These are phyloP conservation scores for Spongiforma sp. DNA, from an alignment of 1,284 basidiomycete genomes.

Conservation along the genomic window DNA sequence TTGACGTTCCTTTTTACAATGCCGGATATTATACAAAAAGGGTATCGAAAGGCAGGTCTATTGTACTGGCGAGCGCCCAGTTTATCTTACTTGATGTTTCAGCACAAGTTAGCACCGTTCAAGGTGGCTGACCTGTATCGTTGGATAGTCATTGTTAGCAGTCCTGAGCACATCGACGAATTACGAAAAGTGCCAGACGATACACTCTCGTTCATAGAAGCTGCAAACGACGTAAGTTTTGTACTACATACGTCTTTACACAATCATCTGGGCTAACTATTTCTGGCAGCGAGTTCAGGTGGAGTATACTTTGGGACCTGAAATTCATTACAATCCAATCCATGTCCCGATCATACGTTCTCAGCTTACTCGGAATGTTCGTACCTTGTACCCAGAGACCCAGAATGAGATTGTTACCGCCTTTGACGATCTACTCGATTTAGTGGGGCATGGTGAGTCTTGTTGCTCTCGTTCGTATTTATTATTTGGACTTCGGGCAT, in stretches of 20 bases:
- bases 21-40: too few relatives aligned
- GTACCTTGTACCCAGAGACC: slow-evolving; percentile 29
- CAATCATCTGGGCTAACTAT: background rate
- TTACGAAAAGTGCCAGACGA: background rate
- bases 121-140: too few relatives aligned
- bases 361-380: slow-evolving; percentile 39
- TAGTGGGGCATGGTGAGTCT: slow-evolving; percentile 18
- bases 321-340: slow-evolving; percentile 33
- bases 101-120: too few relatives aligned
- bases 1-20: too few relatives aligned
- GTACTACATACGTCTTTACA: too few relatives aligned
- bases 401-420: slow-evolving; percentile 38
- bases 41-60: too few relatives aligned
- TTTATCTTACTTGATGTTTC: too few relatives aligned
- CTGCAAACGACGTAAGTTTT: background rate
- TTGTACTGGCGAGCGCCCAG: too few relatives aligned
- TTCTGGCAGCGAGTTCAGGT: slow-evolving; percentile 20
- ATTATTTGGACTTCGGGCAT: too few relatives aligned
- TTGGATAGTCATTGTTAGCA: too few relatives aligned
- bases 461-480: background rate
- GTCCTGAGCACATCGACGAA: background rate
- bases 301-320: slow-evolving; percentile 35
- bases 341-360: slow-evolving; percentile 29
- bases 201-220: background rate
- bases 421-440: slow-evolving; percentile 31